These are phyloP conservation scores for Mycena belliarum DNA, from an alignment of 768 basidiomycete genomes.

Conservation along the genomic window DNA sequence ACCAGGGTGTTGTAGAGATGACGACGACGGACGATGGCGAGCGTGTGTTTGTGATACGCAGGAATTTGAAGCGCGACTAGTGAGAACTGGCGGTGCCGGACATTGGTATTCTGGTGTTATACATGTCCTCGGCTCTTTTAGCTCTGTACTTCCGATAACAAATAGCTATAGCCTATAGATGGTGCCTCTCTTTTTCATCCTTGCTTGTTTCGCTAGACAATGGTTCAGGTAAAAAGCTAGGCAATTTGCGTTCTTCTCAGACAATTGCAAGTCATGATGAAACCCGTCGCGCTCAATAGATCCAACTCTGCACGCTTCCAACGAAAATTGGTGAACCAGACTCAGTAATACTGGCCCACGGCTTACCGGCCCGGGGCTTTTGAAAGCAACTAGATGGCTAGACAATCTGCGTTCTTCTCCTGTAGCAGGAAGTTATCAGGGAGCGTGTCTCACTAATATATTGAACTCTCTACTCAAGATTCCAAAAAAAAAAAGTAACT, in stretches of 20 bases:
- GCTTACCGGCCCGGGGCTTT: no score
- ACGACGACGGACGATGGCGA: slow-evolving; percentile 63
- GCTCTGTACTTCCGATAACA: not conserved
- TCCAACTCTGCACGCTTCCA: no score
- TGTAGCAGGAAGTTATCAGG: no score
- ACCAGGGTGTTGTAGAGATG: slow-evolving; percentile 64
- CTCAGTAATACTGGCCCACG: no score
- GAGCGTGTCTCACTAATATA: no score
- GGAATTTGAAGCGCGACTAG: slow-evolving; percentile 85
- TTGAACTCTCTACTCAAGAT: no score
- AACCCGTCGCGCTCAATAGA: not conserved
- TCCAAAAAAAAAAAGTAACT: no score
- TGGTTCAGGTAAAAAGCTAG: not conserved
- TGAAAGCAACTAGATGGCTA: no score
- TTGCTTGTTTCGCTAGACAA: slow-evolving; percentile 5
- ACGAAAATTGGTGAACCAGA: no score
- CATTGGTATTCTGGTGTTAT: not conserved
- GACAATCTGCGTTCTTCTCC: no score
- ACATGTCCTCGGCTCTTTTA: not conserved
- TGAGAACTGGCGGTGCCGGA: not conserved
- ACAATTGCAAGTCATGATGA: not conserved
- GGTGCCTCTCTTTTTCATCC: not conserved
- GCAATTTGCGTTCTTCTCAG: no score
- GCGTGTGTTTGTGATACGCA: slow-evolving; percentile 71
- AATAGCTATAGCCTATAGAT: not conserved